Conservation (phyloP, 2,329 filamentous ascomycete species). For the Calonectria pauciramosa region DNA sequence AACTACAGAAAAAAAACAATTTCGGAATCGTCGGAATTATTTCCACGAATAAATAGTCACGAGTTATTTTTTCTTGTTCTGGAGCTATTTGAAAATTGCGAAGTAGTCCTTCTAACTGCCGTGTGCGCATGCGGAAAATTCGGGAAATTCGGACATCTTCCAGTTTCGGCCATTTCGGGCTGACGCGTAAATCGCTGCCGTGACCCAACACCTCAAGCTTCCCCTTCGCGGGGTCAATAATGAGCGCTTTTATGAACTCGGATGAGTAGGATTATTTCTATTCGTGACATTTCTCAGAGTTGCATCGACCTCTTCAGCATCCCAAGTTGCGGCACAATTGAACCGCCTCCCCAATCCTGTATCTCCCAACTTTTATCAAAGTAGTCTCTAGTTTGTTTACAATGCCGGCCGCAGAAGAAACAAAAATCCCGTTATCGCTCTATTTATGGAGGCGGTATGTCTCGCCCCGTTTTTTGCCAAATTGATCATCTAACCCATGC, state of each 20-base stretch:
- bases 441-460: conserved; percentile 26
- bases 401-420: conserved; percentile 14
- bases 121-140: background rate
- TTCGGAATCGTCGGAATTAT: background rate
- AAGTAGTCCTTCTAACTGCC: background rate
- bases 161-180: background rate
- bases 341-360: background rate
- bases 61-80: background rate
- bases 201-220: background rate
- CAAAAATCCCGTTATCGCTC: conserved; percentile 1
- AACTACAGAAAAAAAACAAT: background rate
- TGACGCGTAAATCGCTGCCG: background rate
- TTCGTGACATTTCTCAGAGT: background rate
- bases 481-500: background rate
- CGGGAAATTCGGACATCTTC: background rate
- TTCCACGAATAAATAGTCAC: background rate
- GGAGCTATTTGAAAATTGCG: background rate
- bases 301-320: background rate
- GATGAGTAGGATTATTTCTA: background rate
- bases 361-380: background rate
- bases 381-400: background rate
- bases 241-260: background rate
- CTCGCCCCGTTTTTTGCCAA: background rate
- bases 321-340: background rate
- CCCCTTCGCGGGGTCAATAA: background rate